These are phyloP conservation scores for Penicillium riverlandense DNA, from an alignment of 495 filamentous ascomycete species.

Conservation along the genomic window DNA sequence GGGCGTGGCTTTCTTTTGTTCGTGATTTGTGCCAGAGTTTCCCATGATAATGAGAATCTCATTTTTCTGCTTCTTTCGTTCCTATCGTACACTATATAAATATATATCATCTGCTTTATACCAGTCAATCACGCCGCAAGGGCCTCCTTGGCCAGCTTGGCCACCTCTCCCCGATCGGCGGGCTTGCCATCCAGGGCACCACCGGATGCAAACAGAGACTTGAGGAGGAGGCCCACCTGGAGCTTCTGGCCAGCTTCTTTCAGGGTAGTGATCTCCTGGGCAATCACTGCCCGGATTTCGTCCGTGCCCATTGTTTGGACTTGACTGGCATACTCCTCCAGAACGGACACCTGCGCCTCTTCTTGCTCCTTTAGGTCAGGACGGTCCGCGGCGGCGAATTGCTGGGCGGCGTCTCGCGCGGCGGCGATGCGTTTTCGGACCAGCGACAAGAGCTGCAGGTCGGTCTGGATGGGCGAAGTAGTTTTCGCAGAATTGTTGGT, in stretches of 20 bases:
- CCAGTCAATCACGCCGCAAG: slow-evolving; percentile 9
- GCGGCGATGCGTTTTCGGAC: slow-evolving; percentile 47
- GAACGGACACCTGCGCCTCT: slow-evolving; percentile 43
- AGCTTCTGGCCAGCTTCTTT: slow-evolving; percentile 35
- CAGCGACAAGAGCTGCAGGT: slow-evolving; percentile 51
- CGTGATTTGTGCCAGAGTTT: slow-evolving; percentile 7
- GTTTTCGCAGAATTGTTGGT: slow-evolving; percentile 58
- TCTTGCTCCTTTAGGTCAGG: slow-evolving; percentile 53
- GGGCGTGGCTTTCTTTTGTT: slow-evolving; percentile 28
- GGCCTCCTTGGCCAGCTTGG: slow-evolving; percentile 37
- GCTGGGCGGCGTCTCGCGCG: slow-evolving; percentile 40
- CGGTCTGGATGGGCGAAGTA: slow-evolving; percentile 47
- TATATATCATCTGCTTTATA: slow-evolving; percentile 11
- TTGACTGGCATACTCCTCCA: slow-evolving; percentile 50
- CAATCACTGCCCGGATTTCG: slow-evolving; percentile 41
- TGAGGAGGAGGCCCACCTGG: slow-evolving; percentile 40
- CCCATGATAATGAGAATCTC: too few species aligned
- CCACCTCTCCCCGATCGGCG: slow-evolving; percentile 43
- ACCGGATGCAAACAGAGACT: slow-evolving; percentile 37
- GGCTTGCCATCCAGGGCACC: slow-evolving; percentile 47
- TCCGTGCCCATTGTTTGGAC: slow-evolving; percentile 43
- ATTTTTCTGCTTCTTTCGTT: not conserved
- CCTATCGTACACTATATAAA: slow-evolving; percentile 10
- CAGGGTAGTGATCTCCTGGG: slow-evolving; percentile 33
- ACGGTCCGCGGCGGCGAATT: slow-evolving; percentile 45